These are phyloP conservation scores for Phytophthora pistaciae DNA, from an alignment of 352 stramenopile genomes.

Conservation along the genomic window DNA sequence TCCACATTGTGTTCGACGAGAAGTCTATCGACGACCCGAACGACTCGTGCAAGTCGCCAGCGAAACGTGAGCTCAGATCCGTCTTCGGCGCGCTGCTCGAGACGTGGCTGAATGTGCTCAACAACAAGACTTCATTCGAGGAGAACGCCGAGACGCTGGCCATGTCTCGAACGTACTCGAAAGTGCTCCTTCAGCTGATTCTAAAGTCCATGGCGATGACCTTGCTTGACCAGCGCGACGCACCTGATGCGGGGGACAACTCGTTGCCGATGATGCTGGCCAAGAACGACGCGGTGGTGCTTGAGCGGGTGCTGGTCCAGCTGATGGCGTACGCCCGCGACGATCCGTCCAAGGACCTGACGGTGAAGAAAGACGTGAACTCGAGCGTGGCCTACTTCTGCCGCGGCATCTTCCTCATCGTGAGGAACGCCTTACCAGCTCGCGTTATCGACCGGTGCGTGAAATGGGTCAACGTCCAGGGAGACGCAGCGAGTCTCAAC, in stretches of 20 bases:
- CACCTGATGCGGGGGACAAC: not conserved
- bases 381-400: constrained; percentile 66
- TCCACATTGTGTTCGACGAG: constrained; percentile 70
- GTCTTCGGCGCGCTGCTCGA: constrained; percentile 54
- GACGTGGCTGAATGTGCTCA: constrained; percentile 67
- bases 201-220: constrained; percentile 75
- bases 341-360: constrained; percentile 45
- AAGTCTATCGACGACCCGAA: constrained; percentile 34
- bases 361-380: constrained; percentile 78
- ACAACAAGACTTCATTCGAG: constrained; percentile 45
- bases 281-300: constrained; percentile 49
- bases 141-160: constrained; percentile 56
- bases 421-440: constrained; percentile 51
- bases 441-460: constrained; percentile 57
- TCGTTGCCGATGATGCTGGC: constrained; percentile 21
- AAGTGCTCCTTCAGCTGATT: constrained; percentile 68
- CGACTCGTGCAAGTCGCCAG: not conserved
- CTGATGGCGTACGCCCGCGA: constrained; percentile 47
- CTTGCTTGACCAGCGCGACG: constrained; percentile 20
- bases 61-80: constrained; percentile 24
- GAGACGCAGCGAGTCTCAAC: constrained; percentile 62
- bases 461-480: constrained; percentile 45
- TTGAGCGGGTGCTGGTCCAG: constrained; percentile 55
- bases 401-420: constrained; percentile 63
- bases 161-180: constrained; percentile 58